Evolutionary conservation across 2,329 filamentous ascomycete genomes (phyloP), one percentile per base, ranked within the genome.

Genomic region (Ceratocystis smalleyi): DNA sequence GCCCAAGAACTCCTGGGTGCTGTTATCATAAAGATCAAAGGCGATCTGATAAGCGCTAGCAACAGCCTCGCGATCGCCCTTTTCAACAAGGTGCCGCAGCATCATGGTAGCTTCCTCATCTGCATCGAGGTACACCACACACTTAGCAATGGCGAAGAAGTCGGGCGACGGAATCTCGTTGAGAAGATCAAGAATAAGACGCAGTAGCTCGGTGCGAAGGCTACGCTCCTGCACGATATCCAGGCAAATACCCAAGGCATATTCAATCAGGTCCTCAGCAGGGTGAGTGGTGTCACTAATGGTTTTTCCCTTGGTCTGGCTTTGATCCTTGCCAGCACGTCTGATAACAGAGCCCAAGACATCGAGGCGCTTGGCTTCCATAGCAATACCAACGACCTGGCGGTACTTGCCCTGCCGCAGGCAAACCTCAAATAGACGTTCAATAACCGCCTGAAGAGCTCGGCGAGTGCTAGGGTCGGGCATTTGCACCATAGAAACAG

Each of bases 21-120:
- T 94, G 72, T 99, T 99, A 76, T 99, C 94, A 75, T 96, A 97
- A 5, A 99, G 81, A 71, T 99, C 94, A 71, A 99, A 99, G 1
- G 92, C 94, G 65, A 99, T 95, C 73, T 99, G 94, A 74, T 97
- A 99, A 19, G 94, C 94, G 61, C 89, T 87, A 22, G 91, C 88
- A 17, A 89, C 83, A 0, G 90, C 91, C 67, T 84, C 84, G 61
- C 84, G 80, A 69, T 95, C 89, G 5, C 85, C 89, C 68, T 88
- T 88, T 67, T 87, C 81, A 8, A 97, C 86, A 24, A 99, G 81
- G 69, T 89, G 86, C 62, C 83, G 83, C 51, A 99, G 83, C 75
- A 99, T 91, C 68, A 83, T 83, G 8, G 91, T 91, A 0, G 94
- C 94, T 78, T 96, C 87, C 60, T 89, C 86, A 71, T 96, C 87